Evolutionary conservation across 179 eudicot species (phyloP).

Genomic region (Amaranthus tricolor): DNA sequence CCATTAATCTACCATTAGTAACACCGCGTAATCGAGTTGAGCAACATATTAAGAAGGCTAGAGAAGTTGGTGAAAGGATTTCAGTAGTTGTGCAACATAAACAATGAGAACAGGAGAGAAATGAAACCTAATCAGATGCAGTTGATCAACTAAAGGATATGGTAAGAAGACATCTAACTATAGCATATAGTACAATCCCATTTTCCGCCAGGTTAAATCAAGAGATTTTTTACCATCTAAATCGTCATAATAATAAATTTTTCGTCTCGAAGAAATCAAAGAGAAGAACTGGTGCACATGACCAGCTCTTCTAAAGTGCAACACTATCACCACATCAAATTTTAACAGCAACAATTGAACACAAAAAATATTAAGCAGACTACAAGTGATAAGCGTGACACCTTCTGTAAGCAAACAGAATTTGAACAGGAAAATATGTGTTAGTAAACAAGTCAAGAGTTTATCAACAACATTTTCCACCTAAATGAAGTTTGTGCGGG

Average conservation of each 20-base stretch:
- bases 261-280: neutral
- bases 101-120: neutral
- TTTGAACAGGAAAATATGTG: neutral
- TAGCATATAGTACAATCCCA: neutral
- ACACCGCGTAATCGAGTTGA: too few relatives aligned
- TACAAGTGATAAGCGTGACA: too few relatives aligned
- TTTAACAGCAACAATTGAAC: neutral
- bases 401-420: neutral
- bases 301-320: neutral
- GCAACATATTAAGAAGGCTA: neutral
- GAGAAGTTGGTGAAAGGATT: neutral
- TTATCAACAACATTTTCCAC: too few relatives aligned
- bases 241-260: too few relatives aligned
- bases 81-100: neutral
- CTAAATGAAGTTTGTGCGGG: too few relatives aligned
- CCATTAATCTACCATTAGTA: too few relatives aligned
- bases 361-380: neutral
- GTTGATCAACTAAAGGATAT: slow-evolving; percentile 22
- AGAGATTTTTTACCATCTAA: too few relatives aligned
- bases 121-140: slow-evolving; percentile 10
- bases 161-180: slow-evolving; percentile 18
- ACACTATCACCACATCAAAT: neutral
- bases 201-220: too few relatives aligned
- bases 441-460: neutral
- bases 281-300: neutral